Percentiles rank a stretch among this genome's conserved stretches.
These are phyloP conservation scores for Claviceps fusiformis DNA, from an alignment of 2,329 filamentous ascomycete species.

Conservation along the genomic window DNA sequence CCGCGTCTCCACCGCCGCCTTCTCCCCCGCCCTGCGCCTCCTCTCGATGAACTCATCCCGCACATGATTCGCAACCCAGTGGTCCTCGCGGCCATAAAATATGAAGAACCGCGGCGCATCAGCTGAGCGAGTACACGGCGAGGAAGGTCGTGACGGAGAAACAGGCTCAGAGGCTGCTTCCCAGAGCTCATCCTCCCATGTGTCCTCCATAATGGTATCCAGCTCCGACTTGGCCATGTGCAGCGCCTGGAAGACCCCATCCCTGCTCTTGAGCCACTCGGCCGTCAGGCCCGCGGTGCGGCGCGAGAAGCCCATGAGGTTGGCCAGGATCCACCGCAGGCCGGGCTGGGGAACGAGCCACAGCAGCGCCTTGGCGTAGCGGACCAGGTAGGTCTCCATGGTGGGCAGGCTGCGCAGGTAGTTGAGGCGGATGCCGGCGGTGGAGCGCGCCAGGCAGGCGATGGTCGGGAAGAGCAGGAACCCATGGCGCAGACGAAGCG, in stretches of 20 bases:
- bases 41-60: conserved; percentile 40
- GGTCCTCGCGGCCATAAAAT: conserved; percentile 45
- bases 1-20: conserved; percentile 27
- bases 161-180: conserved; percentile 15
- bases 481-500: conserved; percentile 32
- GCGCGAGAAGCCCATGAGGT: conserved; percentile 32
- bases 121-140: neutral
- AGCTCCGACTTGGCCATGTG: conserved; percentile 48
- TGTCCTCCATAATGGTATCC: conserved; percentile 41
- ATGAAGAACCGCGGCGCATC: conserved; percentile 38
- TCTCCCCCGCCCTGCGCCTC: conserved; percentile 18
- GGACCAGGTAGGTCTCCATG: conserved; percentile 27
- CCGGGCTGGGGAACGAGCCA: conserved; percentile 24
- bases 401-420: conserved; percentile 28
- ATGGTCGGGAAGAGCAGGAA: conserved; percentile 64
- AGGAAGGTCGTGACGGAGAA: neutral
- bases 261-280: conserved; percentile 39
- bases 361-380: conserved; percentile 28
- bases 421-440: conserved; percentile 36
- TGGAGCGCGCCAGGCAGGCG: conserved; percentile 52
- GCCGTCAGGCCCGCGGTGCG: conserved; percentile 36
- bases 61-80: conserved; percentile 46
- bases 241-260: conserved; percentile 46
- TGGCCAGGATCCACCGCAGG: conserved; percentile 29
- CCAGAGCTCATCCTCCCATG: conserved; percentile 48